Conservation (phyloP, 768 basidiomycete genomes). For the Wakefieldia striispora region DNA sequence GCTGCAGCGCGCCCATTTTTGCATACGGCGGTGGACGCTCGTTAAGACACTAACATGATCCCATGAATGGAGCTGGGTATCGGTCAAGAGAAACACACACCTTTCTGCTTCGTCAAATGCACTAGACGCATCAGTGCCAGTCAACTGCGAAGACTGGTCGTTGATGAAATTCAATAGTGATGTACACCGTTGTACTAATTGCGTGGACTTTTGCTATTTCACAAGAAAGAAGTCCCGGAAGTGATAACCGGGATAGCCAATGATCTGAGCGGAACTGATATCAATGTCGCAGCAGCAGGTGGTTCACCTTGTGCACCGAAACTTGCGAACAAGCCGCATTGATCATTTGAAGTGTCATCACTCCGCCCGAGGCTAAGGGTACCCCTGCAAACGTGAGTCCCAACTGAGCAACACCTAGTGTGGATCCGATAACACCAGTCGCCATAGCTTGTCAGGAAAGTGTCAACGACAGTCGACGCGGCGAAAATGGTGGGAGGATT, state of each 20-base stretch:
- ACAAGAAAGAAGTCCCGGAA: neutral
- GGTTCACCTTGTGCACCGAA: slow-evolving; percentile 46
- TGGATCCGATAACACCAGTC: slow-evolving; percentile 11
- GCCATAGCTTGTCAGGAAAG: slow-evolving; percentile 13
- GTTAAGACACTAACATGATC: slow-evolving; percentile 37
- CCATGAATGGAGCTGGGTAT: neutral
- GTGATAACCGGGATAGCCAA: neutral
- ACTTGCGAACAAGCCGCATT: slow-evolving; percentile 45
- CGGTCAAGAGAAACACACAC: slow-evolving; percentile 31
- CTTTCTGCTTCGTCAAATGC: slow-evolving; percentile 42
- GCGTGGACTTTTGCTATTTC: slow-evolving; percentile 40
- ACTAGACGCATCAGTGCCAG: slow-evolving; percentile 39
- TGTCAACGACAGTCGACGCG: neutral
- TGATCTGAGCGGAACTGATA: slow-evolving; percentile 1
- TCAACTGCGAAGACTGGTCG: slow-evolving; percentile 38
- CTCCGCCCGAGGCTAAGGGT: slow-evolving; percentile 45
- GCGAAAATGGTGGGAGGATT: neutral
- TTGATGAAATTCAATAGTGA: slow-evolving; percentile 38
- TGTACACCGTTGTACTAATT: slow-evolving; percentile 42
- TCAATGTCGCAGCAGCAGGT: neutral
- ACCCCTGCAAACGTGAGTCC: slow-evolving; percentile 44
- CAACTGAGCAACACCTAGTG: slow-evolving; percentile 37
- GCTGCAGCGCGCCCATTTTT: slow-evolving; percentile 39
- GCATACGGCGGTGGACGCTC: slow-evolving; percentile 38
- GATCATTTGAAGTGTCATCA: slow-evolving; percentile 44